These are phyloP conservation scores for Microcera coccophila DNA, from an alignment of 2,329 filamentous ascomycete genomes.

Conservation along the genomic window DNA sequence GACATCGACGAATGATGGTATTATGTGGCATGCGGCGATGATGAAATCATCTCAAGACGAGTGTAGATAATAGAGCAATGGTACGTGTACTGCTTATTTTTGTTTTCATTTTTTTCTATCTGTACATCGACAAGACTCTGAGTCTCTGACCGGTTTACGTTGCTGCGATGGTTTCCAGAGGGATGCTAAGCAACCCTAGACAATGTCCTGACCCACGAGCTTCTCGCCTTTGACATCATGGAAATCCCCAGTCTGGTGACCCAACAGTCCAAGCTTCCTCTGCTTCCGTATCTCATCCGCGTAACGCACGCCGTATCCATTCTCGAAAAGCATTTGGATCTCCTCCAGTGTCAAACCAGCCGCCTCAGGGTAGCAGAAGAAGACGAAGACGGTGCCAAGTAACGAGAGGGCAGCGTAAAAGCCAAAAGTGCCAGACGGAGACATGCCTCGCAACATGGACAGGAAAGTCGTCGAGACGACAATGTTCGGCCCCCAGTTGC, in stretches of 20 bases:
- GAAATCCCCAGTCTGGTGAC: not conserved
- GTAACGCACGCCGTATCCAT: constrained; percentile 40
- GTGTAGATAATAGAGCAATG: too few species aligned
- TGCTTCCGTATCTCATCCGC: constrained; percentile 17
- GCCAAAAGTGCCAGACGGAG: constrained; percentile 13
- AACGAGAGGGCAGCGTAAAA: constrained; percentile 15
- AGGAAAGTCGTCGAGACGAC: constrained; percentile 15
- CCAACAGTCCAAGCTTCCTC: constrained; percentile 8
- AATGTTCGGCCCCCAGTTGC: constrained; percentile 40
- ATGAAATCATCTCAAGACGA: too few species aligned
- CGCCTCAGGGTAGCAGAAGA: constrained; percentile 48
- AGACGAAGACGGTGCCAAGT: constrained; percentile 31
- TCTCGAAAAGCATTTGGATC: constrained; percentile 44
- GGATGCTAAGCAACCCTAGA: too few species aligned
- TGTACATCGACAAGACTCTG: too few species aligned
- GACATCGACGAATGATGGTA: too few species aligned
- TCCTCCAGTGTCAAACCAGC: constrained; percentile 51
- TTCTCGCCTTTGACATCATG: too few species aligned
- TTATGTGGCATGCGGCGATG: too few species aligned
- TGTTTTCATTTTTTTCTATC: too few species aligned
- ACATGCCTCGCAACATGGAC: constrained; percentile 17
- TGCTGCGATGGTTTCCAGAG: too few species aligned
- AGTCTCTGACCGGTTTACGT: too few species aligned
- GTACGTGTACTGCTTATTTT: too few species aligned
- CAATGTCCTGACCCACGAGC: too few species aligned